These are phyloP conservation scores for Nissolia schottii DNA, from an alignment of 306 rosid genomes.

Conservation along the genomic window DNA sequence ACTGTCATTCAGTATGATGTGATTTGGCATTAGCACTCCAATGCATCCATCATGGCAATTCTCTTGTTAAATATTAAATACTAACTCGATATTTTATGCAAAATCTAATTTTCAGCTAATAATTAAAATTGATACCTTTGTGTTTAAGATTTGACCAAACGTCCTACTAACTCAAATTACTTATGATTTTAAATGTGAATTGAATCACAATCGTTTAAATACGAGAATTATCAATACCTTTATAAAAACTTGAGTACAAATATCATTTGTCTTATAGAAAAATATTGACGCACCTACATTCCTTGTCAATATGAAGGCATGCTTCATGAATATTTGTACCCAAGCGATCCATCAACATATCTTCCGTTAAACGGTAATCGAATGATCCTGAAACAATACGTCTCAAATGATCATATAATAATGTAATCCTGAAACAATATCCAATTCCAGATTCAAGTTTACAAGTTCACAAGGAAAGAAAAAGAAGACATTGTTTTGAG, in stretches of 20 bases:
- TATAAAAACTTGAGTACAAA: neutral
- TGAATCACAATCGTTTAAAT: too few species aligned
- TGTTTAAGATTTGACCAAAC: too few species aligned
- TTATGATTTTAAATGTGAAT: too few species aligned
- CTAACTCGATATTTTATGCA: too few species aligned
- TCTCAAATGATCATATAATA: neutral
- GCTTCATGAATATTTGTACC: constrained; percentile 59
- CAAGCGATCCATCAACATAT: constrained; percentile 64
- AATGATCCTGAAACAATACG: constrained; percentile 31
- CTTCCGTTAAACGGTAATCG: constrained; percentile 47
- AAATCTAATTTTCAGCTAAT: neutral
- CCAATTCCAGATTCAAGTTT: neutral
- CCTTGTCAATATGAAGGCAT: constrained; percentile 62
- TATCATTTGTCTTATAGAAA: too few species aligned
- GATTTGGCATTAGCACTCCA: constrained; percentile 20
- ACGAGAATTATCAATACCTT: too few species aligned
- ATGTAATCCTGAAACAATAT: neutral
- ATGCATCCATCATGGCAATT: neutral
- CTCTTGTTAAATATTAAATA: too few species aligned
- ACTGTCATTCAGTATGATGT: constrained; percentile 31
- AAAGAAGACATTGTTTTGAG: neutral
- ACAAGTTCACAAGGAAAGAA: neutral
- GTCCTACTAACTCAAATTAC: too few species aligned
- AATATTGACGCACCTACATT: constrained; percentile 61
- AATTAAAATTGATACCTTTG: too few species aligned